Conservation (phyloP, 768 basidiomycete species). For the Pisolithus microcarpus region DNA sequence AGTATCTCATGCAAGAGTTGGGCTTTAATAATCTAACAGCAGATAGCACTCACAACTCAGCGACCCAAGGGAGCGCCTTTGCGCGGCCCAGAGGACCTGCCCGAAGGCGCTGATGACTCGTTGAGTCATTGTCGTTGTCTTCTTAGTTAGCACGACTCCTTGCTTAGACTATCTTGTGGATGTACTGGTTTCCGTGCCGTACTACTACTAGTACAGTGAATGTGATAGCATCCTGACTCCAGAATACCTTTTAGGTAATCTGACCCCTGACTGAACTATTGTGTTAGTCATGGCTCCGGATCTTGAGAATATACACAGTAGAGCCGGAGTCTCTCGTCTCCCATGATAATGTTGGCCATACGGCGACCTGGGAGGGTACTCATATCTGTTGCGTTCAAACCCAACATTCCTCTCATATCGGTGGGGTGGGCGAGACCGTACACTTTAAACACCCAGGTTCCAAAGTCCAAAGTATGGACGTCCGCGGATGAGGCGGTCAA, state of each 20-base stretch:
- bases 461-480: conserved; percentile 64
- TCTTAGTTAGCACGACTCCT: not conserved
- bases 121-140: not conserved
- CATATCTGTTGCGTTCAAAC: conserved; percentile 12
- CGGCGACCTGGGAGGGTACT: conserved; percentile 11
- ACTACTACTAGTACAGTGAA: too few species aligned
- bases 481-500: conserved; percentile 79
- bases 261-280: too few species aligned
- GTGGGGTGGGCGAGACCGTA: conserved; percentile 16
- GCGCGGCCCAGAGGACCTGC: conserved; percentile 65
- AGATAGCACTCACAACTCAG: conserved; percentile 6
- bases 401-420: conserved; percentile 6
- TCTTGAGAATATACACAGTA: not conserved
- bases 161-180: not conserved
- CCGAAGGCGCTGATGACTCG: conserved; percentile 36
- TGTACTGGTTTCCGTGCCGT: not conserved
- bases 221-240: too few species aligned
- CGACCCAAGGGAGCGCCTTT: conserved; percentile 40
- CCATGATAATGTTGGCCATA: conserved; percentile 18
- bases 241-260: too few species aligned
- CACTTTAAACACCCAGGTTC: conserved; percentile 19
- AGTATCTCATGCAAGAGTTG: conserved; percentile 55
- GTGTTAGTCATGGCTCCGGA: too few species aligned
- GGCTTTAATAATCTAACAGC: conserved; percentile 21
- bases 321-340: not conserved